Conservation (phyloP, 805 yeast species). For the Saturnispora quitensis region DNA sequence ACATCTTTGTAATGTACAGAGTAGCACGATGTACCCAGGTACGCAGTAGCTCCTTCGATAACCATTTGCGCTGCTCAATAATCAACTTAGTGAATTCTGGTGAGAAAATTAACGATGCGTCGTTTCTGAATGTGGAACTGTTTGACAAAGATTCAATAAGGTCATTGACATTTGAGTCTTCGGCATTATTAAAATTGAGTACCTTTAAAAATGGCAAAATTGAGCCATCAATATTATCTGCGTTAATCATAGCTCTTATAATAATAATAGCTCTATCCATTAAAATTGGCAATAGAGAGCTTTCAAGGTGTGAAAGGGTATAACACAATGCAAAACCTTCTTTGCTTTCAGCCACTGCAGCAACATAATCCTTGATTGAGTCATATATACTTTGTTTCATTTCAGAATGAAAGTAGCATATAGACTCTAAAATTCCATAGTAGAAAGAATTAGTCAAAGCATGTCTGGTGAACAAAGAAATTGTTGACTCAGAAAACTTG, state of each 20-base stretch:
- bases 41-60: slow-evolving; percentile 18
- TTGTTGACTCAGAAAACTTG: slow-evolving; percentile 1
- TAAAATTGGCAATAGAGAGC: neutral
- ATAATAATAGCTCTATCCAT: slow-evolving; percentile 5
- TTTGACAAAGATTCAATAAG: neutral
- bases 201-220: slow-evolving; percentile 10
- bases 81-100: slow-evolving; percentile 16
- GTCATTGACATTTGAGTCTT: neutral
- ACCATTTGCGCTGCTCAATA: neutral
- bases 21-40: slow-evolving; percentile 52
- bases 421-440: slow-evolving; percentile 4
- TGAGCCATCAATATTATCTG: neutral
- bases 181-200: neutral
- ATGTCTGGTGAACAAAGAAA: neutral
- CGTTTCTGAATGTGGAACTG: slow-evolving; percentile 24
- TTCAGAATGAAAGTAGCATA: neutral
- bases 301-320: neutral
- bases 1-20: slow-evolving; percentile 52
- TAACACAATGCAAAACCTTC: slow-evolving; percentile 8
- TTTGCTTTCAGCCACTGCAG: neutral
- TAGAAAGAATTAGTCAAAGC: neutral
- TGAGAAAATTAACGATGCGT: slow-evolving; percentile 25
- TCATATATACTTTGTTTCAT: neutral
- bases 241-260: slow-evolving; percentile 7
- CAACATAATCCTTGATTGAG: neutral